Evolutionary conservation across 1,284 basidiomycete species (phyloP).

Genomic region (Coriolopsis trogii): DNA sequence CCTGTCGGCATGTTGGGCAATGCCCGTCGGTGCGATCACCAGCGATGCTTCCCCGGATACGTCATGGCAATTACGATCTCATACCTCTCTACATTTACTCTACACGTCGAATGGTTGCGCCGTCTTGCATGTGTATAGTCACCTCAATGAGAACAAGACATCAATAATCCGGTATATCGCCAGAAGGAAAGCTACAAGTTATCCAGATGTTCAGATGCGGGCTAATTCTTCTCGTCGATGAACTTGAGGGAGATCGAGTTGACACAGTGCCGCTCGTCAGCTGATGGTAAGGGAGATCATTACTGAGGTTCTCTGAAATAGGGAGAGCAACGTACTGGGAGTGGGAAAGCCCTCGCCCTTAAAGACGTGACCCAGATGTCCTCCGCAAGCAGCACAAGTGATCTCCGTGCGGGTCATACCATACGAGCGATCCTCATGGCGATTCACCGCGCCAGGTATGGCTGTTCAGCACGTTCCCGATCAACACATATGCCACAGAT

Average conservation of each 20-base stretch:
- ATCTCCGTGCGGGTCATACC: constrained; percentile 77
- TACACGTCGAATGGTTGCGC: constrained; percentile 19
- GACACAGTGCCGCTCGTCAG: constrained; percentile 88
- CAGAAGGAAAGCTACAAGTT: not conserved
- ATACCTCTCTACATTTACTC: constrained; percentile 16
- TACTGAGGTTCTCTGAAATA: constrained; percentile 19
- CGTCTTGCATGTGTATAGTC: constrained; percentile 22
- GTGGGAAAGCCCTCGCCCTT: constrained; percentile 83
- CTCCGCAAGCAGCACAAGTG: constrained; percentile 83
- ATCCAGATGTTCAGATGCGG: not conserved
- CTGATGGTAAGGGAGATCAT: constrained; percentile 38
- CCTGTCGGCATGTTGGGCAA: constrained; percentile 5
- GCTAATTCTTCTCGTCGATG: constrained; percentile 47
- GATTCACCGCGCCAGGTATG: constrained; percentile 87
- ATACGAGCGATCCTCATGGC: constrained; percentile 61
- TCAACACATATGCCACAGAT: not conserved
- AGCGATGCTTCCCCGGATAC: constrained; percentile 1
- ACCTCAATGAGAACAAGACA: constrained; percentile 10
- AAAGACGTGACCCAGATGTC: constrained; percentile 94
- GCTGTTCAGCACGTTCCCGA: constrained; percentile 45
- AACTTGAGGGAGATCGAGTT: constrained; percentile 90
- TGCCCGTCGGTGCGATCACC: not conserved
- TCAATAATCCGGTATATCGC: not conserved
- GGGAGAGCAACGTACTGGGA: constrained; percentile 55
- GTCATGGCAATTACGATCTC: constrained; percentile 18